Evolutionary conservation across 306 rosid species (phyloP), one percentile per base, ranked within the genome.

Genomic region (Dryas octopetala): DNA sequence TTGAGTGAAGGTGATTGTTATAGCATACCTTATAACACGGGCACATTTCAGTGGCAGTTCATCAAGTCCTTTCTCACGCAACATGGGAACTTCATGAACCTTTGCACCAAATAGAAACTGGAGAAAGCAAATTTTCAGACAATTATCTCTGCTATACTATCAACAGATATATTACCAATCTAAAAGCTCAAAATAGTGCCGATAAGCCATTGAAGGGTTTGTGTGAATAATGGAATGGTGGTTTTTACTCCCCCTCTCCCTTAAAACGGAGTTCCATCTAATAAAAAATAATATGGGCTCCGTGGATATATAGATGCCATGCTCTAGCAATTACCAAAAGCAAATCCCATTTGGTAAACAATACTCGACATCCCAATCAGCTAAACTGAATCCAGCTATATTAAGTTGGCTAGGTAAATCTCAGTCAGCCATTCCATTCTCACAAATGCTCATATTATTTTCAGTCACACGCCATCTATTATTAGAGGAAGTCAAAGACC

Each of bases 101-200:
- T 87, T 89, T 9, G 91, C 84, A 19, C 95, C 95, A 82, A 89
- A 89, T 77, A 89, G 73, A 85, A 89, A 89, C 95, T 89, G 87
- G 71, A 78, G 66, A 76, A 77, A 77, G 68, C 7, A 66, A 13
- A 63, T 61, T 74, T 54, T 69, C 63, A 13, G 81, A 79, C 28
- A 72, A 57, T 44, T 64, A 45, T 48, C 55, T 28, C 17, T 63
- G 62, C 28, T 46, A 62, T 45, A 60, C 48, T 66, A 4, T 28
- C 40, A 10, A 62, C 16, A 60, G 9, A 32, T 40, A 68, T n/a
- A 52, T 38, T 28, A 66, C 53, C 7, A 48, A 14, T 17, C 26
- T 54, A 49, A 60, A 60, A 46, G 7, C 46, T 58, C 16, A 50
- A 77, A 77, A 40, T 4, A 8, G 26, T 64, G 32, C 32, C 32